These are phyloP conservation scores for Talinum fruticosum DNA, from an alignment of 148 eudicot genomes.

Conservation along the genomic window DNA sequence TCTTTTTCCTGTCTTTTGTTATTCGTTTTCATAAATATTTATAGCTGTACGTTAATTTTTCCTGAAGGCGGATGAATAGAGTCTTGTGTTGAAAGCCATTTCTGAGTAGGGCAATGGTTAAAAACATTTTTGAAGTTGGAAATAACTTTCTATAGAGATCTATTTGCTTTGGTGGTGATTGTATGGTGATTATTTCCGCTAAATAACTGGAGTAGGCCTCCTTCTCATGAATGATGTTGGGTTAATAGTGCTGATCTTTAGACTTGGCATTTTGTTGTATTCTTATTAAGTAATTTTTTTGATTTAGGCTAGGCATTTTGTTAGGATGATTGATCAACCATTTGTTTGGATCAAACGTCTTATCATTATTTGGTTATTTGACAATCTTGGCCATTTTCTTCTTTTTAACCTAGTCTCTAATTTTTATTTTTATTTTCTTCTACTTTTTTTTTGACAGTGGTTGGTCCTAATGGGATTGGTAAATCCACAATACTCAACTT, in stretches of 20 bases:
- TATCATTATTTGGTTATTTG: neutral
- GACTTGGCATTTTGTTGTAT: neutral
- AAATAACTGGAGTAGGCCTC: neutral
- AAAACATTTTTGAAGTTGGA: neutral
- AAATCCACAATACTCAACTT: constrained; percentile 96
- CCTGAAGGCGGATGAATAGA: neutral
- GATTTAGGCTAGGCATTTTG: neutral
- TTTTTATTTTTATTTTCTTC: constrained; percentile 4
- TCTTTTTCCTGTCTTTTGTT: neutral
- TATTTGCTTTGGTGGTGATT: neutral
- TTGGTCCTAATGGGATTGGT: constrained; percentile 99
- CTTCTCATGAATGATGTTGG: neutral
- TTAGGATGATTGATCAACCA: neutral
- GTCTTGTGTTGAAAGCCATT: neutral
- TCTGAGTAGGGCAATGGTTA: neutral
- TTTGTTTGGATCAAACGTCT: neutral
- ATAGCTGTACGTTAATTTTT: neutral
- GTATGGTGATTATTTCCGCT: neutral
- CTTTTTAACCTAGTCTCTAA: constrained; percentile 7
- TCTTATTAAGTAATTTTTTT: neutral
- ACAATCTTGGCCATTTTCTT: constrained; percentile 7
- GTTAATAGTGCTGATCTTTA: neutral
- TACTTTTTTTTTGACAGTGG: constrained; percentile 48
- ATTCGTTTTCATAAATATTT: neutral
- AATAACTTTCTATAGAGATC: neutral